Evolutionary conservation across 345 rosid species (phyloP).

Genomic region (Gossypium longicalyx): DNA sequence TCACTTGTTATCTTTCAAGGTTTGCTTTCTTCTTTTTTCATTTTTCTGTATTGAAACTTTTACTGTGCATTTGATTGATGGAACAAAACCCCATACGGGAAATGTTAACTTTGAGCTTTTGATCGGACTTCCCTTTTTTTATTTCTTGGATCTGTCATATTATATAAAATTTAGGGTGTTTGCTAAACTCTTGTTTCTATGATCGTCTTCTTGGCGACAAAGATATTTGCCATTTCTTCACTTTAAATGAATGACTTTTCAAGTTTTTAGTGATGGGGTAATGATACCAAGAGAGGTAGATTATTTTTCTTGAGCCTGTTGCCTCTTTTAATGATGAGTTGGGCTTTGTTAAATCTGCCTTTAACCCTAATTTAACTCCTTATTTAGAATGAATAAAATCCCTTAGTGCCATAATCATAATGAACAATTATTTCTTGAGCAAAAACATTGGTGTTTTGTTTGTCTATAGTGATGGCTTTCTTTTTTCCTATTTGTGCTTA

Average conservation of each 20-base stretch:
- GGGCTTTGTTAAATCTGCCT: neutral
- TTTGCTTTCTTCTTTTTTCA: neutral
- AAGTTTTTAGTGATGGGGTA: too few relatives aligned
- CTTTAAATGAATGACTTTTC: neutral
- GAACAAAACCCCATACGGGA: neutral
- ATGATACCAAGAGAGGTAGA: too few relatives aligned
- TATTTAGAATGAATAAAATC: neutral
- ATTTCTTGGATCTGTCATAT: slow-evolving; percentile 4
- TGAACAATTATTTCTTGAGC: too few relatives aligned
- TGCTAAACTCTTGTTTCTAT: neutral
- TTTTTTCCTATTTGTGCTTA: neutral
- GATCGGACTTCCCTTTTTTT: neutral
- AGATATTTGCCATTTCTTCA: neutral
- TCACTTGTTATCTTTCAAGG: slow-evolving; percentile 22
- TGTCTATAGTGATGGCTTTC: neutral
- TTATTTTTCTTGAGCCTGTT: neutral
- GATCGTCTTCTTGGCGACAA: neutral
- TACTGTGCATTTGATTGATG: too few relatives aligned
- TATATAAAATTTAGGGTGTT: neutral
- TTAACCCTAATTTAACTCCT: neutral
- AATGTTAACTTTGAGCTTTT: neutral
- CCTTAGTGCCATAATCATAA: neutral
- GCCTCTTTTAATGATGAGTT: neutral
- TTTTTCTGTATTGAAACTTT: neutral
- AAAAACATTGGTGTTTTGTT: too few relatives aligned